These are phyloP conservation scores for Cladosporium phlei DNA, from an alignment of 2,329 filamentous ascomycete genomes.

Conservation along the genomic window DNA sequence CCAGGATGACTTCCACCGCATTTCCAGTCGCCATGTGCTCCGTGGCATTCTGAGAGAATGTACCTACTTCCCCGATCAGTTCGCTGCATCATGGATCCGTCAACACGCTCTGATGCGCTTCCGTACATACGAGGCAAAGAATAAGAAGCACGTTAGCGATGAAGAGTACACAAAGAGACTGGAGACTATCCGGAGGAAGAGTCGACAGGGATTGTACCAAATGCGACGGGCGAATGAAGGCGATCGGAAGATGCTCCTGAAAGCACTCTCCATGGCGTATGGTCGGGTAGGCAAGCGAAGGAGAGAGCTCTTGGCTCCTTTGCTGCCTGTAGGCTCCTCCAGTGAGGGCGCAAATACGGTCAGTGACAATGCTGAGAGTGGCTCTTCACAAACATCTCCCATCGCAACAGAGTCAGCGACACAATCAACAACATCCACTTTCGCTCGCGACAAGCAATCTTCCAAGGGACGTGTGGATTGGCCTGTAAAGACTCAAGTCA, in stretches of 20 bases:
- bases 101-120: conserved; percentile 47
- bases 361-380: not conserved
- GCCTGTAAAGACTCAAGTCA: conserved; percentile 2
- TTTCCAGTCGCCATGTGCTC: conserved; percentile 41
- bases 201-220: conserved; percentile 41
- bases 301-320: conserved; percentile 40
- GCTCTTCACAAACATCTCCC: no score
- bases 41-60: conserved; percentile 55
- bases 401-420: not conserved
- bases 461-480: not conserved
- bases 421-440: not conserved
- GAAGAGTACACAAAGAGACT: conserved; percentile 15
- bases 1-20: conserved; percentile 9
- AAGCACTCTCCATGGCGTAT: conserved; percentile 52
- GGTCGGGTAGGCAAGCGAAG: conserved; percentile 53
- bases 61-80: conserved; percentile 56
- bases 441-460: not conserved
- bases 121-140: conserved; percentile 27
- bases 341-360: not conserved
- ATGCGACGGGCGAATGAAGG: conserved; percentile 54
- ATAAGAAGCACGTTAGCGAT: conserved; percentile 18
- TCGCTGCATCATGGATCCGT: conserved; percentile 48
- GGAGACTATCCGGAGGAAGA: conserved; percentile 26
- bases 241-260: conserved; percentile 46
- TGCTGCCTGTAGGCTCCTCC: not conserved